Conservation (phyloP, 1,139 yeast species). For the Schwanniomyces etchellsii region DNA sequence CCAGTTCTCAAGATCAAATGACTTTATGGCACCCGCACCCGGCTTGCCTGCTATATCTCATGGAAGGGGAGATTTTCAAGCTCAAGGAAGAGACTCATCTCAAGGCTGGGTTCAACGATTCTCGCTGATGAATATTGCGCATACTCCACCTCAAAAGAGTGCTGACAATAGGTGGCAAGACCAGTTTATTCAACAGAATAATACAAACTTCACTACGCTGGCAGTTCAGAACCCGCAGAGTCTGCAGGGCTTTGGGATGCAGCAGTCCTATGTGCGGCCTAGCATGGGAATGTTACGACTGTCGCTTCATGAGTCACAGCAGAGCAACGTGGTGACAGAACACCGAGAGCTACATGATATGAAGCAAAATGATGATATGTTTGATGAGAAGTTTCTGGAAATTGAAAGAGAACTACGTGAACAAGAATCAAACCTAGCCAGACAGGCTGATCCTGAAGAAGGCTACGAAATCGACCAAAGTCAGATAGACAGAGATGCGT, state of each 20-base stretch:
- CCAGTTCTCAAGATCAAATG: constrained; percentile 16
- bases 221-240: too few species aligned
- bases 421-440: constrained; percentile 17
- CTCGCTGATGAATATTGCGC: not conserved
- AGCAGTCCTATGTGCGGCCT: not conserved
- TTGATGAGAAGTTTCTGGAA: constrained; percentile 33
- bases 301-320: too few species aligned
- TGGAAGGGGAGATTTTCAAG: not conserved
- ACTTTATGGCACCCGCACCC: too few species aligned
- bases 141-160: not conserved
- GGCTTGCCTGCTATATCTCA: not conserved
- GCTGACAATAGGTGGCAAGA: not conserved
- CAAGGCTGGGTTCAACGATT: not conserved
- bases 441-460: constrained; percentile 7
- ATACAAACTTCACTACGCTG: too few species aligned
- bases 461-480: too few species aligned
- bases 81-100: not conserved
- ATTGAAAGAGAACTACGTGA: constrained; percentile 28
- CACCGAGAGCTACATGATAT: constrained; percentile 26
- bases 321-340: constrained; percentile 9
- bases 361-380: constrained; percentile 22
- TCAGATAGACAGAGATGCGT: constrained; percentile 12
- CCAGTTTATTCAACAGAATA: not conserved
- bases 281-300: too few species aligned
- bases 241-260: not conserved